Evolutionary conservation across 768 basidiomycete genomes (phyloP).

Genomic region (Russula olivacea): DNA sequence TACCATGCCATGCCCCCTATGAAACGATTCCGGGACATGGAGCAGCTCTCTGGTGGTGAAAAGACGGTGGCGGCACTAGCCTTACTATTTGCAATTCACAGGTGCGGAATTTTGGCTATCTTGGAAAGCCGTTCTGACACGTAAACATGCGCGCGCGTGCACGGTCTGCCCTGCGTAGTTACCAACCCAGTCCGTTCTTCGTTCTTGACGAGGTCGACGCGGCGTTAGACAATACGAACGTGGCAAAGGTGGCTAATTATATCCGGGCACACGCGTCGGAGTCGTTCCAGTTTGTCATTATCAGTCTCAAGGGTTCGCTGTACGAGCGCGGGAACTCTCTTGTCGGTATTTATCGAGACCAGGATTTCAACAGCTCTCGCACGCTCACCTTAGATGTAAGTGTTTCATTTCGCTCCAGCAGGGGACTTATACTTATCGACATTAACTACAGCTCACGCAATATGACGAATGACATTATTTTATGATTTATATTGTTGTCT

Average conservation of each 20-base stretch:
- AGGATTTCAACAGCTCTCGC: slow-evolving; percentile 87
- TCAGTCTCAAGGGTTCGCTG: slow-evolving; percentile 90
- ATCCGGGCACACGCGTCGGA: slow-evolving; percentile 80
- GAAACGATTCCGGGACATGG: slow-evolving; percentile 99
- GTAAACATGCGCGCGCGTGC: not conserved
- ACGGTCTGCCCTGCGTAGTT: slow-evolving; percentile 41
- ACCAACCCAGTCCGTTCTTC: slow-evolving; percentile 95
- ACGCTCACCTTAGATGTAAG: slow-evolving; percentile 88
- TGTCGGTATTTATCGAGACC: slow-evolving; percentile 92
- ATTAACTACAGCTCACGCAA: slow-evolving; percentile 50
- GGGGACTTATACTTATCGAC: not conserved
- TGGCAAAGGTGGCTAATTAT: slow-evolving; percentile 91
- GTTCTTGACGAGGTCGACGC: slow-evolving; percentile 99
- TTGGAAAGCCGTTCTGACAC: not conserved
- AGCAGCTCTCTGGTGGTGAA: slow-evolving; percentile 95
- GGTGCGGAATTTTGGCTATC: slow-evolving; percentile 37
- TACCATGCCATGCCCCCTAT: slow-evolving; percentile 99
- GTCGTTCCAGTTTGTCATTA: slow-evolving; percentile 92
- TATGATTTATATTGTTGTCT: not conserved
- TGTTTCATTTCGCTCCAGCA: not conserved
- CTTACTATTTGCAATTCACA: slow-evolving; percentile 93
- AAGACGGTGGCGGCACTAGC: slow-evolving; percentile 99
- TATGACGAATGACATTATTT: slow-evolving; percentile 45
- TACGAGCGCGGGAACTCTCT: slow-evolving; percentile 87
- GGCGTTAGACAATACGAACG: slow-evolving; percentile 97